phyloP scores from a whole-genome alignment of 1,284 basidiomycete species.

The Cryptococcus sp. region DNA sequence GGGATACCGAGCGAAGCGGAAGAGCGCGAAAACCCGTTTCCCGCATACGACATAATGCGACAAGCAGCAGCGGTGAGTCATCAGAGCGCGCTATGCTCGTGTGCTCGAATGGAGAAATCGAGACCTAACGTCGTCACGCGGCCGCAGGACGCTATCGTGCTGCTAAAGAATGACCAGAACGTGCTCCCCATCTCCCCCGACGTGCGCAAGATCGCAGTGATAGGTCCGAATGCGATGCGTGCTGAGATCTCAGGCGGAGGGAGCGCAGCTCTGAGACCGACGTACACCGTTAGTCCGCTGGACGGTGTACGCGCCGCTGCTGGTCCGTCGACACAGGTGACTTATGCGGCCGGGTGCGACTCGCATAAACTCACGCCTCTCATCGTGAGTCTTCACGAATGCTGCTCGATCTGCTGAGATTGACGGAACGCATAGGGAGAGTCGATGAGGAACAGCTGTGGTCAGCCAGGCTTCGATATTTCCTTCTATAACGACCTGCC shows the following conservation, averaged over 20 bases:
- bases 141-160: slow-evolving; percentile 67
- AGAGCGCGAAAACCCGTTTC: slow-evolving; percentile 56
- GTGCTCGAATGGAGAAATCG: slow-evolving; percentile 4
- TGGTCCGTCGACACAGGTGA: slow-evolving; percentile 2
- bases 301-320: slow-evolving; percentile 60
- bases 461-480: slow-evolving; percentile 7
- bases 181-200: slow-evolving; percentile 40
- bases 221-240: slow-evolving; percentile 74
- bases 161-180: slow-evolving; percentile 32
- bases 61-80: slow-evolving; percentile 8
- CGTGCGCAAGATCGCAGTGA: slow-evolving; percentile 67
- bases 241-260: slow-evolving; percentile 72
- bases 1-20: slow-evolving; percentile 47
- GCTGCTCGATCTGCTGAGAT: not conserved
- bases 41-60: slow-evolving; percentile 45
- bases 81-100: slow-evolving; percentile 25
- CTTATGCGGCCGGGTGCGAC: slow-evolving; percentile 16
- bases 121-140: slow-evolving; percentile 51
- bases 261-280: slow-evolving; percentile 69
- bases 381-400: slow-evolving; percentile 2
- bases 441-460: no score
- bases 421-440: slow-evolving; percentile 1
- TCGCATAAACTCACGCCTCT: slow-evolving; percentile 9
- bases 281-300: slow-evolving; percentile 70
- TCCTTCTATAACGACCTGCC: slow-evolving; percentile 7